A percentile compares a stretch with the other conserved stretches of the same genome.
Conservation (phyloP, 2,329 filamentous ascomycete genomes). For the Cercospora sp. region DNA sequence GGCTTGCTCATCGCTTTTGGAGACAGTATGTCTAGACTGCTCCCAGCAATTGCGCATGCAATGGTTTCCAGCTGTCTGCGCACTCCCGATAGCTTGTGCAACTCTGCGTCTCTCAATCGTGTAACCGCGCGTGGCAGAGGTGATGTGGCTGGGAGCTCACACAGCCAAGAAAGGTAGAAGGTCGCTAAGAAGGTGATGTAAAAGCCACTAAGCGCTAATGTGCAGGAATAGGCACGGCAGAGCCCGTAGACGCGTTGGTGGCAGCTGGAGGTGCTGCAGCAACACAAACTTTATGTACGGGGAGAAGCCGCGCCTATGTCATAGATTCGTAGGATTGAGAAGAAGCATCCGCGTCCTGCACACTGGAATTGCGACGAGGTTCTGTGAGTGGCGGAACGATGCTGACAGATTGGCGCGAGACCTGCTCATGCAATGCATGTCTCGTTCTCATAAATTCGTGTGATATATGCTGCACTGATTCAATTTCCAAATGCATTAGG, state of each 20-base stretch:
- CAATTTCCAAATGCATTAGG: background rate
- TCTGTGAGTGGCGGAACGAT: background rate
- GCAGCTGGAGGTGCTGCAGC: background rate
- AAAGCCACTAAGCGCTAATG: conserved; percentile 1
- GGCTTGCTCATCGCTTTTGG: background rate
- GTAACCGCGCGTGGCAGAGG: background rate
- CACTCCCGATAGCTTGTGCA: background rate
- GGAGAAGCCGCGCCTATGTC: background rate
- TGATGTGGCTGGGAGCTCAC: conserved; percentile 5
- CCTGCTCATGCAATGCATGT: background rate
- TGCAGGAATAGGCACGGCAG: background rate
- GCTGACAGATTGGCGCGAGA: background rate
- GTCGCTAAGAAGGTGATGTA: conserved; percentile 1
- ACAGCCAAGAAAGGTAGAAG: conserved; percentile 7
- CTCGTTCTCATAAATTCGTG: background rate
- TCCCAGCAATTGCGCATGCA: background rate
- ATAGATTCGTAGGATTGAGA: background rate
- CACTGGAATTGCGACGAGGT: background rate
- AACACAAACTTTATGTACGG: background rate
- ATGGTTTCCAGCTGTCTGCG: background rate
- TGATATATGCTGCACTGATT: background rate
- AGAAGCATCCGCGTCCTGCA: background rate
- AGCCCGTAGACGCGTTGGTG: background rate
- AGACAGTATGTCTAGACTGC: background rate
- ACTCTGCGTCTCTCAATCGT: background rate